phyloP scores from a whole-genome alignment of 2,329 filamentous ascomycete species.

The Aureobasidium sp. region DNA sequence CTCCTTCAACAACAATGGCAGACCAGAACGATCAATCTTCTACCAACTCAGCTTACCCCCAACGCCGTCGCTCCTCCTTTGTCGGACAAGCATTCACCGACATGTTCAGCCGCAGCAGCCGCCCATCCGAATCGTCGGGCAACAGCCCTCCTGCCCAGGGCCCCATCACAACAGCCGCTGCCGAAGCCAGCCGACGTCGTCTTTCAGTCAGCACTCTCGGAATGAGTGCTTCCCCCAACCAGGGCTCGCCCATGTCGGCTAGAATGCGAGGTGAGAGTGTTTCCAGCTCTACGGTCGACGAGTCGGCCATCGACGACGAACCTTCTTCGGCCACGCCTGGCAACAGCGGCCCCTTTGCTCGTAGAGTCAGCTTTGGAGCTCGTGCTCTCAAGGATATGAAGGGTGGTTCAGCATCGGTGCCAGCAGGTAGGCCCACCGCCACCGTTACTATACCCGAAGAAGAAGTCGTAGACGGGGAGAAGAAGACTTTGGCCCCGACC shows the following conservation, averaged over 20 bases:
- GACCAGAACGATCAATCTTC: conserved; percentile 33
- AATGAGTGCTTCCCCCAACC: conserved; percentile 35
- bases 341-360: conserved; percentile 66
- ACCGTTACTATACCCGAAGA: conserved; percentile 10
- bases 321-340: conserved; percentile 40
- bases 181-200: conserved; percentile 40
- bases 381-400: conserved; percentile 67
- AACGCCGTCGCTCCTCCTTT: conserved; percentile 37
- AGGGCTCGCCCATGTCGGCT: conserved; percentile 35
- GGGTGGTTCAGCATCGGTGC: conserved; percentile 48
- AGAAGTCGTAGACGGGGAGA: conserved; percentile 14
- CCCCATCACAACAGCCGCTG: conserved; percentile 40
- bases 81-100: conserved; percentile 41
- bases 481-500: conserved; percentile 15
- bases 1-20: conserved; percentile 20
- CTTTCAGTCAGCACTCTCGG: conserved; percentile 43
- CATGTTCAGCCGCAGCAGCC: conserved; percentile 35
- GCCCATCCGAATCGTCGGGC: conserved; percentile 14
- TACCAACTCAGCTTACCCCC: conserved; percentile 26
- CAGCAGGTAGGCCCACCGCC: conserved; percentile 53
- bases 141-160: conserved; percentile 26
- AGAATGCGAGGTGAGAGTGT: conserved; percentile 36
- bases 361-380: conserved; percentile 84
- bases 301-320: conserved; percentile 47
- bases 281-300: conserved; percentile 38